Conservation (phyloP, 805 yeast species). For the Ogataea neopini region DNA sequence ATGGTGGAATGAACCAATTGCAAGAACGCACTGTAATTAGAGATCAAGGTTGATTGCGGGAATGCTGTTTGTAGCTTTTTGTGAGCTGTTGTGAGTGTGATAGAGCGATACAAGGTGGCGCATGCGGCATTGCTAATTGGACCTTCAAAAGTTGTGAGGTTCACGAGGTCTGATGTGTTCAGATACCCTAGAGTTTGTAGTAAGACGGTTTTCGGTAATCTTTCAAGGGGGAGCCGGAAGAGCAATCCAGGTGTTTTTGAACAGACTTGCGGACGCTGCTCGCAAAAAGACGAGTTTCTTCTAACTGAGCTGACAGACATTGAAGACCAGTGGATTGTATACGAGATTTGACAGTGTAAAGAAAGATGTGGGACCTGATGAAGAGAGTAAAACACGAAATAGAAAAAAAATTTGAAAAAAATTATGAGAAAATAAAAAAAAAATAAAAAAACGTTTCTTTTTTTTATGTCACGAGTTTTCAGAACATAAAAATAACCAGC, state of each 20-base stretch:
- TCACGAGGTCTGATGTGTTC: conserved; percentile 9
- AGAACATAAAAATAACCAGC: neutral
- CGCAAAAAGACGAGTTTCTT: conserved; percentile 5
- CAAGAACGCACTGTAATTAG: conserved; percentile 17
- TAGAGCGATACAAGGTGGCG: conserved; percentile 10
- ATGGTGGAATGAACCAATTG: conserved; percentile 22
- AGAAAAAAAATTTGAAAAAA: neutral
- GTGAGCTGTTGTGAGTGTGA: conserved; percentile 11
- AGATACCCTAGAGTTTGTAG: neutral
- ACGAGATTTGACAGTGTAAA: too few relatives aligned
- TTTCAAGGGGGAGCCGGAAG: conserved; percentile 4
- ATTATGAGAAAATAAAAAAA: neutral
- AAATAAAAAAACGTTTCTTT: neutral
- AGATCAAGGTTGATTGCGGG: conserved; percentile 7
- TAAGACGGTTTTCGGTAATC: neutral
- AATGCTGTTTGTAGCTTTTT: neutral
- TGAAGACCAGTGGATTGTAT: too few relatives aligned
- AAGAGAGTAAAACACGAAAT: neutral
- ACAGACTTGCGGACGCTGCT: neutral
- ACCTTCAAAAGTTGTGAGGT: neutral
- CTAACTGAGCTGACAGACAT: conserved; percentile 9
- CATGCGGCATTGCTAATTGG: conserved; percentile 1
- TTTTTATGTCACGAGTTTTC: neutral
- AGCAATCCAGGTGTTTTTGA: neutral
- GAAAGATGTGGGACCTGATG: neutral